phyloP scores from a whole-genome alignment of 2,329 filamentous ascomycete genomes.

The Microcera coccophila region DNA sequence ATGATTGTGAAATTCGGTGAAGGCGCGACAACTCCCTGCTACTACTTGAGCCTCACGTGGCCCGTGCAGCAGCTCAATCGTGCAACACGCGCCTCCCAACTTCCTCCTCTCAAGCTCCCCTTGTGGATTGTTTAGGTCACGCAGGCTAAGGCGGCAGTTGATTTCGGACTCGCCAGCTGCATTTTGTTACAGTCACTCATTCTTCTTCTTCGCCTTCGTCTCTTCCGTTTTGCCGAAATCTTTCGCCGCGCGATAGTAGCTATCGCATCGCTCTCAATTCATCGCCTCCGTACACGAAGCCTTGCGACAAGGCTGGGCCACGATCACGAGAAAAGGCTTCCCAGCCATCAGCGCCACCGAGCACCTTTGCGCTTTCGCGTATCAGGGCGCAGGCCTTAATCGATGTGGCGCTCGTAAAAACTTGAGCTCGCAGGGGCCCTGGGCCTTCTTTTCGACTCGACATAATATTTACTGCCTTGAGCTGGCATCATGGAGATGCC shows the following conservation, averaged over 20 bases:
- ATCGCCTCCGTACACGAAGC: neutral
- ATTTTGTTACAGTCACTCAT: neutral
- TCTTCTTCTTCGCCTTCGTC: neutral
- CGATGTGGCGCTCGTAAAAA: constrained; percentile 21
- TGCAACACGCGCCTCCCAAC: constrained; percentile 11
- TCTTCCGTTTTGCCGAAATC: too few species aligned
- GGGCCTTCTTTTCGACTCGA: constrained; percentile 20
- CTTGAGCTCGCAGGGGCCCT: constrained; percentile 23
- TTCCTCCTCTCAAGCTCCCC: constrained; percentile 8
- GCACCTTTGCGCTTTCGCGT: neutral
- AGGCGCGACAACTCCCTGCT: constrained; percentile 1
- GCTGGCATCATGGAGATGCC: constrained; percentile 19
- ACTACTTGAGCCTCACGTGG: constrained; percentile 10
- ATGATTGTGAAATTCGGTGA: constrained; percentile 2
- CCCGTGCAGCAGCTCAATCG: constrained; percentile 9
- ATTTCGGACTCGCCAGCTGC: neutral
- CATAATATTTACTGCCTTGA: constrained; percentile 5
- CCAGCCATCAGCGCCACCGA: neutral
- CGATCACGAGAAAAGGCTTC: too few species aligned
- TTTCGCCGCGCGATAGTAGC: neutral
- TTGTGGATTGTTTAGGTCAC: too few species aligned
- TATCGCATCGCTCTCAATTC: neutral
- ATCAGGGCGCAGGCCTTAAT: constrained; percentile 6
- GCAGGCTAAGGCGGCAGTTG: constrained; percentile 1
- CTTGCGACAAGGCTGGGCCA: neutral